phyloP scores from a whole-genome alignment of 768 basidiomycete species.

The Sarcomyxa edulis region DNA sequence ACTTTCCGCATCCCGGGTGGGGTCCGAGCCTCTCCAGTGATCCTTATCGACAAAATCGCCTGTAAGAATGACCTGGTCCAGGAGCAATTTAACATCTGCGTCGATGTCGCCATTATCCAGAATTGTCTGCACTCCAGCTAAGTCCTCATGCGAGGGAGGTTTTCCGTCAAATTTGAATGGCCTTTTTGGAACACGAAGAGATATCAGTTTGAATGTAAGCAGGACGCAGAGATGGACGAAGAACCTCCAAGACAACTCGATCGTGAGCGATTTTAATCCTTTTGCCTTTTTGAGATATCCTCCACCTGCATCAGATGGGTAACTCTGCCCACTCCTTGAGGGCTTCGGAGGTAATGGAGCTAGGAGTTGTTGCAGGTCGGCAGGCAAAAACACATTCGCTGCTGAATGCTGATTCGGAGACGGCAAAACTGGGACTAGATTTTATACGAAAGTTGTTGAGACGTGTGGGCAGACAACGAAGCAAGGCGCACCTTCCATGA shows the following conservation, averaged over 20 bases:
- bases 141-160: conserved; percentile 26
- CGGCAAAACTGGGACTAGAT: conserved; percentile 48
- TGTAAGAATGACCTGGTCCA: conserved; percentile 1
- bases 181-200: no score
- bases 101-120: conserved; percentile 1
- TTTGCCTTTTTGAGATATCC: conserved; percentile 48
- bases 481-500: conserved; percentile 54
- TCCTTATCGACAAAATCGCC: neutral
- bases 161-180: conserved; percentile 43
- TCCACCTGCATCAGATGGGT: no score
- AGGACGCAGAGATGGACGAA: conserved; percentile 1
- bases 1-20: no score
- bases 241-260: conserved; percentile 63
- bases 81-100: conserved; percentile 1
- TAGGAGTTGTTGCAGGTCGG: conserved; percentile 14
- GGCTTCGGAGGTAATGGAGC: conserved; percentile 7
- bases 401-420: conserved; percentile 44
- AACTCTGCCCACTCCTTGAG: conserved; percentile 20
- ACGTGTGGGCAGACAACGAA: neutral
- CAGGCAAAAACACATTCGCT: conserved; percentile 26
- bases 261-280: conserved; percentile 51
- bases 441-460: conserved; percentile 2
- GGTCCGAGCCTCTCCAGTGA: no score
- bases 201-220: no score
- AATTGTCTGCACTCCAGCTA: conserved; percentile 20